Percentiles rank a stretch among this genome's conserved stretches.
Evolutionary conservation across 139 green algal genomes (phyloP).

Genomic region (Tetraselmis chui): DNA sequence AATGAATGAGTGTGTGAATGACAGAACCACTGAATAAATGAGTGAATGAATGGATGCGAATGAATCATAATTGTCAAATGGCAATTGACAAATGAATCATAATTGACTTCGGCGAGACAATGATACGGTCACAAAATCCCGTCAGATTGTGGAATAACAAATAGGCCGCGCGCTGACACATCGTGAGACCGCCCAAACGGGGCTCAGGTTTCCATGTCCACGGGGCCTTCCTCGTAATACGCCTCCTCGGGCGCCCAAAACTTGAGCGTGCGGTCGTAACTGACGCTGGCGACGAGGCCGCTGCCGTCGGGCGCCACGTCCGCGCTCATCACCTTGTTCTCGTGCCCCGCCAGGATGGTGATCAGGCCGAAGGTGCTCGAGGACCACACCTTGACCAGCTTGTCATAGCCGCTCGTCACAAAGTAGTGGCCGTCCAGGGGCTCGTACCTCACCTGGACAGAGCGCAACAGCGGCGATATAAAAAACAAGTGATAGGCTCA

Average conservation of each 20-base stretch:
- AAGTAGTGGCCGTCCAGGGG: slow-evolving; percentile 60
- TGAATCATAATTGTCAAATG: no score
- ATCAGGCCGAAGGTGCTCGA: slow-evolving; percentile 53
- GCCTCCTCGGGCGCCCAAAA: slow-evolving; percentile 66
- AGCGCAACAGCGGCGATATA: no score
- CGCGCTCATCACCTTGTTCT: slow-evolving; percentile 85
- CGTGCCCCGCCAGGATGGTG: slow-evolving; percentile 78
- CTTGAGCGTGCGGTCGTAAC: slow-evolving; percentile 84
- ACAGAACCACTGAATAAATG: no score
- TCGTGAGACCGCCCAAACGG: no score
- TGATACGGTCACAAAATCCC: no score
- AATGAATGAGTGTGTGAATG: no score
- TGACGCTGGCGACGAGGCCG: slow-evolving; percentile 50
- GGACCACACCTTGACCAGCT: slow-evolving; percentile 54
- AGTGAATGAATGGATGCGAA: no score
- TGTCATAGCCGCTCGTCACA: slow-evolving; percentile 72
- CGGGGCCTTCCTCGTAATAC: neutral
- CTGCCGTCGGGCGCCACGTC: slow-evolving; percentile 52
- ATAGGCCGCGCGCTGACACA: no score
- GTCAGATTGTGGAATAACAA: no score
- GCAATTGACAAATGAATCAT: no score
- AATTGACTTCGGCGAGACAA: no score
- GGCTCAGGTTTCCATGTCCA: neutral
- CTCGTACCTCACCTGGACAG: slow-evolving; percentile 65
- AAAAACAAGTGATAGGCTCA: no score